Conservation (phyloP, 768 basidiomycete species). For the Phanerodontia chrysosporium region DNA sequence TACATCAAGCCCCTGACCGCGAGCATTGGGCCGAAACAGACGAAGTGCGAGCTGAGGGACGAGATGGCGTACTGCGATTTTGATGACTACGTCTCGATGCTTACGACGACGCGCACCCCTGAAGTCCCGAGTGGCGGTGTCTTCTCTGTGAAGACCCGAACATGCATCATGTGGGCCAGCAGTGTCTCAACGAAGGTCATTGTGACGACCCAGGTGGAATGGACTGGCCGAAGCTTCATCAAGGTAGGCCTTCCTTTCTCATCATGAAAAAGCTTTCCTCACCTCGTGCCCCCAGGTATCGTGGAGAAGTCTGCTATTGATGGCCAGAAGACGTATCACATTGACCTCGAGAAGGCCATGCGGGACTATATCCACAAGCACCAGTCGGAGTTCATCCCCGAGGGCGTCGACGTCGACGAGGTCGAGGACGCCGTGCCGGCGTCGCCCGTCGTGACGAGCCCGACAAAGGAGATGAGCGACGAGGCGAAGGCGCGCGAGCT, state of each 20-base stretch:
- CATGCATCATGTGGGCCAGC: conserved; percentile 94
- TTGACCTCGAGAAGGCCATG: conserved; percentile 81
- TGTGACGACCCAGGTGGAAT: conserved; percentile 90
- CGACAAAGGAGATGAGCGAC: conserved; percentile 22
- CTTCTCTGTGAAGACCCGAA: conserved; percentile 90
- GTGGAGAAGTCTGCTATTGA: conserved; percentile 90
- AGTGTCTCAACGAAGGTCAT: conserved; percentile 70
- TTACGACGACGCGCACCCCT: conserved; percentile 90
- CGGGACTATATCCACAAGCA: conserved; percentile 86
- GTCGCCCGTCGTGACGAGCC: conserved; percentile 1
- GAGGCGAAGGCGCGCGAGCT: conserved; percentile 57
- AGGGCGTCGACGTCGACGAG: conserved; percentile 61
- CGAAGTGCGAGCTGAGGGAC: conserved; percentile 93
- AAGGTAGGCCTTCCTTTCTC: conserved; percentile 49
- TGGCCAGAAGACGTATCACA: conserved; percentile 85
- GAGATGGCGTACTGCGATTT: conserved; percentile 78
- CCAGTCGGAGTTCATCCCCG: conserved; percentile 83
- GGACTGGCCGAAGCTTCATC: conserved; percentile 96
- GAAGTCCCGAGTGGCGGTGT: conserved; percentile 94
- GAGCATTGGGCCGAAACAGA: conserved; percentile 88
- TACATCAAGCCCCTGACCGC: conserved; percentile 93
- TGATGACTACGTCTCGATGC: conserved; percentile 74
- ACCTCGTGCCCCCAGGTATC: conserved; percentile 53
- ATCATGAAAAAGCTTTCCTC: background rate
- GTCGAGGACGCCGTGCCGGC: conserved; percentile 45